phyloP scores from a whole-genome alignment of 768 basidiomycete genomes.

The Tylopilus rubrobrunneus region DNA sequence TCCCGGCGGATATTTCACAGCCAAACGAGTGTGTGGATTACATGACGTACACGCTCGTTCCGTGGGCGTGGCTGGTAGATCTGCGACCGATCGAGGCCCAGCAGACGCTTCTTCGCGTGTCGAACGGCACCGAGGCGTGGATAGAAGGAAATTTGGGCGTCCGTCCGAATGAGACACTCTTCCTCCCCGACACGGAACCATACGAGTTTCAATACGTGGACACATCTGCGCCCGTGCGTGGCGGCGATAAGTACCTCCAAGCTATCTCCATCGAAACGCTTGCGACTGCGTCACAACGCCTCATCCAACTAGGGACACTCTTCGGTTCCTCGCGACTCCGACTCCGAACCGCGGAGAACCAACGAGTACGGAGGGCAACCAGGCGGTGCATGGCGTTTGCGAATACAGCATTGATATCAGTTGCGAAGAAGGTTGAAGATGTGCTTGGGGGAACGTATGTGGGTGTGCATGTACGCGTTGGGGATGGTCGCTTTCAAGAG shows the following conservation, averaged over 20 bases:
- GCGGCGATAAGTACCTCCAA: conserved; percentile 11
- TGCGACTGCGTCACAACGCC: conserved; percentile 31
- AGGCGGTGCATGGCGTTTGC: conserved; percentile 56
- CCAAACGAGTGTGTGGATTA: conserved; percentile 61
- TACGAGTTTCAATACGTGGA: conserved; percentile 45
- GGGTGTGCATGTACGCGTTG: conserved; percentile 64
- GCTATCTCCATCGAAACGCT: conserved; percentile 11
- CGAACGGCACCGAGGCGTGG: conserved; percentile 43
- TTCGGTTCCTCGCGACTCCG: conserved; percentile 73
- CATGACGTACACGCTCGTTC: conserved; percentile 55
- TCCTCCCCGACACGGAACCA: conserved; percentile 48
- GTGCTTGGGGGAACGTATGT: conserved; percentile 48
- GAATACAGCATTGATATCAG: conserved; percentile 43
- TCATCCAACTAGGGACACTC: conserved; percentile 69
- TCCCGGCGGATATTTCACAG: conserved; percentile 31
- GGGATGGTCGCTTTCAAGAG: conserved; percentile 59
- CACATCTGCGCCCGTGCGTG: conserved; percentile 2
- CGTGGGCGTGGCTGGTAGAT: conserved; percentile 72
- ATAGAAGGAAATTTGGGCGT: conserved; percentile 23
- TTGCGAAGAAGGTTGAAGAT: conserved; percentile 42
- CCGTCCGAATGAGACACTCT: conserved; percentile 36
- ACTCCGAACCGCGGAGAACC: conserved; percentile 39
- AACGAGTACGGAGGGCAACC: conserved; percentile 41
- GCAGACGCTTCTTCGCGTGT: conserved; percentile 46
- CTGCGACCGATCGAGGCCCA: conserved; percentile 35